phyloP scores from a whole-genome alignment of 768 basidiomycete species.

The Hydnum rufescens region DNA sequence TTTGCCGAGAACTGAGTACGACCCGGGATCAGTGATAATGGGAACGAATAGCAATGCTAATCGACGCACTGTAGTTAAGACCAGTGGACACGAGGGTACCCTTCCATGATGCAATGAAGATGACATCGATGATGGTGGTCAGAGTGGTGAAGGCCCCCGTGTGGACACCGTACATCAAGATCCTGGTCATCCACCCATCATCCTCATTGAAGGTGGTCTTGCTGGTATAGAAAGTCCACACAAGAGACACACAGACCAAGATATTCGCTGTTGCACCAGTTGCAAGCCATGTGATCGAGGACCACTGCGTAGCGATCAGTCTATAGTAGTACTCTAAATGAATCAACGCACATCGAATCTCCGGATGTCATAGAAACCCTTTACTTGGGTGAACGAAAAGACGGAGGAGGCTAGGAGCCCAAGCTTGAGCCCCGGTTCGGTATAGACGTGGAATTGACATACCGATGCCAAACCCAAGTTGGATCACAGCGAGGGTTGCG shows the following conservation, averaged over 20 bases:
- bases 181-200: background rate
- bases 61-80: background rate
- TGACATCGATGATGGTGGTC: background rate
- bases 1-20: background rate
- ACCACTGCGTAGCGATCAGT: background rate
- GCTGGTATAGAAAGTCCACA: background rate
- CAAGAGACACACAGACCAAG: background rate
- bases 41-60: no score
- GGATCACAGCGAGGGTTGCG: background rate
- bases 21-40: no score
- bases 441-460: background rate
- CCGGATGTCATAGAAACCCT: background rate
- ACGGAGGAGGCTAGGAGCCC: background rate
- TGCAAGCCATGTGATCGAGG: background rate
- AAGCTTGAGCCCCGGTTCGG: background rate
- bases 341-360: background rate
- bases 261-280: background rate
- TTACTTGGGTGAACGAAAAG: background rate
- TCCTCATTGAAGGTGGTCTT: background rate
- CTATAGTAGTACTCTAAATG: background rate
- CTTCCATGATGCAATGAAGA: background rate
- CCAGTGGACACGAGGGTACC: background rate
- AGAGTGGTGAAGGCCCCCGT: background rate
- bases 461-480: background rate
- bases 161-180: slow-evolving; percentile 1